Base-by-base conservation (phyloP, 2,329 filamentous ascomycete genomes). In the Grosmannia penicillata region DNA sequence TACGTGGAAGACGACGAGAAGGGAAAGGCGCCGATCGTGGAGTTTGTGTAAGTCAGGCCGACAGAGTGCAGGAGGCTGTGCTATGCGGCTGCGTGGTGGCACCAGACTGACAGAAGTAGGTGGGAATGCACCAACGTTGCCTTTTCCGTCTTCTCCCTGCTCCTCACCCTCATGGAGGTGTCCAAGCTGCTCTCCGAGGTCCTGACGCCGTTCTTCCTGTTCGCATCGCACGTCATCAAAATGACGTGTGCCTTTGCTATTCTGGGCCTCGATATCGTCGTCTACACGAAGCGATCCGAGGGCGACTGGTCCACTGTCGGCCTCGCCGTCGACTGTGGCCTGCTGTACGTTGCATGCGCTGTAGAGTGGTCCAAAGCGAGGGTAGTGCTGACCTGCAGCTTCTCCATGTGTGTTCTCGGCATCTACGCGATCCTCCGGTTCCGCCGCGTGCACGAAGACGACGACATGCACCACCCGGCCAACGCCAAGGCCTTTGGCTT, bases 81-180 rank as follows among this genome's bases (percentile, higher is more conserved):
- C n/a, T n/a, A n/a, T n/a, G n/a, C n/a, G n/a, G n/a, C n/a, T n/a
- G n/a, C n/a, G n/a, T 4, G 4, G 6, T 22, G 14, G n/a, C 11
- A 9, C 19, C 5, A 27, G 14, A 21, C 29, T 31, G 6, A 28
- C 33, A 19, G 4, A 2, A 4, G 11, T 43, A 72, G 70, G 23
- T 75, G 71, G 70, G 66, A 72, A 51, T 56, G 52, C 18, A 62
- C 60, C 36, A 74, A 72, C 45, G 59, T 75, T 35, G 60, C 43
- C 37, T 57, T 74, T 37, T 65, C 68, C 14, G 51, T 65, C 21
- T 42, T 68, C 27, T 60, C 63, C 1, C 59, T 69, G 6, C 25
- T 64, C 23, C 55, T 66, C 39, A 65, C 59, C 48, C 60, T 57
- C 33, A 57, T 65, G 43, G 60, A 62, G 23, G 45, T 61, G n/a